Evolutionary conservation across 2,329 filamentous ascomycete genomes (phyloP).

Genomic region (Botrytis porri): DNA sequence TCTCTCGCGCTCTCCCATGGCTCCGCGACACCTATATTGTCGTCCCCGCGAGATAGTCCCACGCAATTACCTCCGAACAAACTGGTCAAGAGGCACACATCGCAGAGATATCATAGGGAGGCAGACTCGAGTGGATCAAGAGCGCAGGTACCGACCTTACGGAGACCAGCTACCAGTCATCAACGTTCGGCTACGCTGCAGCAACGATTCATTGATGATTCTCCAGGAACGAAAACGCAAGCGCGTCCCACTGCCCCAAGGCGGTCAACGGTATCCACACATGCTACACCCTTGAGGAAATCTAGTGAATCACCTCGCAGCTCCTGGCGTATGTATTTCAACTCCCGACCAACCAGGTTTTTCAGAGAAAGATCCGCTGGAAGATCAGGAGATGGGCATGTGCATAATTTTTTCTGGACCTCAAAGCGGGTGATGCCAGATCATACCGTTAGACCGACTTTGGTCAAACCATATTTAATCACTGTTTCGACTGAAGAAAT

Average conservation of each 20-base stretch:
- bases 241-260: slow-evolving; percentile 22
- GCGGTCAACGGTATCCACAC: slow-evolving; percentile 21
- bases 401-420: slow-evolving; percentile 31
- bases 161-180: slow-evolving; percentile 74
- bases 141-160: slow-evolving; percentile 62
- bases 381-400: slow-evolving; percentile 30
- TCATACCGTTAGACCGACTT: slow-evolving; percentile 32
- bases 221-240: slow-evolving; percentile 24
- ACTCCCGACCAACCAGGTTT: slow-evolving; percentile 35
- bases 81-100: slow-evolving; percentile 69
- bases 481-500: slow-evolving; percentile 21
- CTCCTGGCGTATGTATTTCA: slow-evolving; percentile 37
- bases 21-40: slow-evolving; percentile 63
- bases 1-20: slow-evolving; percentile 64
- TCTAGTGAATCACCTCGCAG: slow-evolving; percentile 26
- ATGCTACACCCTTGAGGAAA: slow-evolving; percentile 26
- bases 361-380: slow-evolving; percentile 34
- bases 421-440: slow-evolving; percentile 35
- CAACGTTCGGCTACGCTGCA: slow-evolving; percentile 71
- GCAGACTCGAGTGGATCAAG: slow-evolving; percentile 49
- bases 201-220: slow-evolving; percentile 41
- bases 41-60: slow-evolving; percentile 36
- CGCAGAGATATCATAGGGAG: slow-evolving; percentile 48
- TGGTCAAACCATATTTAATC: slow-evolving; percentile 37
- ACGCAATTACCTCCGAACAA: slow-evolving; percentile 64